phyloP scores from a whole-genome alignment of 768 basidiomycete genomes.

The Russula lepida region DNA sequence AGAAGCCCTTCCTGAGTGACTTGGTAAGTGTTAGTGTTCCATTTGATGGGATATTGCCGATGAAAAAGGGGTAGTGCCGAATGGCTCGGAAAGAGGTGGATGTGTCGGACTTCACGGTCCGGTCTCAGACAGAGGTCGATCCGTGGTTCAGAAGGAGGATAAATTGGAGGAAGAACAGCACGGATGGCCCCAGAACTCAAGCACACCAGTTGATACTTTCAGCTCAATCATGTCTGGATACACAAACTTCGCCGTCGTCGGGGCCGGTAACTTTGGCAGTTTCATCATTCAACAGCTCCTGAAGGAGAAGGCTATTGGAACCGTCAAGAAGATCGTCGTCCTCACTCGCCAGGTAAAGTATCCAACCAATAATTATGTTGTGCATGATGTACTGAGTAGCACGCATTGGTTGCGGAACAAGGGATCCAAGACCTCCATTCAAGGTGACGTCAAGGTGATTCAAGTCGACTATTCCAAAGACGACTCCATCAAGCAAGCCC shows the following conservation, averaged over 20 bases:
- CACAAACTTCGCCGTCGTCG: constrained; percentile 18
- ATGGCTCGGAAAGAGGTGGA: no score
- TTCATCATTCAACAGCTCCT: constrained; percentile 14
- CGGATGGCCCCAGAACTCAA: background rate
- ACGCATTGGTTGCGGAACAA: background rate
- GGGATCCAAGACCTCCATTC: constrained; percentile 2
- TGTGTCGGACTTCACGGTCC: no score
- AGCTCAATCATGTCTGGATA: constrained; percentile 12
- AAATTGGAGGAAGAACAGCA: background rate
- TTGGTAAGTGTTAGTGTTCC: background rate
- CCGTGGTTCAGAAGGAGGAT: background rate
- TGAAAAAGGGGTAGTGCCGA: background rate
- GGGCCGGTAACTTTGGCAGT: constrained; percentile 18
- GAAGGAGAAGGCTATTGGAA: constrained; percentile 11
- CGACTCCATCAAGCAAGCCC: constrained; percentile 8
- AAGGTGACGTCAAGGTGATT: constrained; percentile 1
- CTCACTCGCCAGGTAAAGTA: constrained; percentile 16
- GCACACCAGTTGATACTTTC: background rate
- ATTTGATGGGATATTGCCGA: background rate
- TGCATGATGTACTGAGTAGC: no score
- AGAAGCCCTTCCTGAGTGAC: background rate
- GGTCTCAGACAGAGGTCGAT: no score
- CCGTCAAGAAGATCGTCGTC: constrained; percentile 10
- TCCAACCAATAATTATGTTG: background rate
- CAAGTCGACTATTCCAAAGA: constrained; percentile 15